phyloP scores from a whole-genome alignment of 169 alveolate species.

The Eimeria zaria region DNA sequence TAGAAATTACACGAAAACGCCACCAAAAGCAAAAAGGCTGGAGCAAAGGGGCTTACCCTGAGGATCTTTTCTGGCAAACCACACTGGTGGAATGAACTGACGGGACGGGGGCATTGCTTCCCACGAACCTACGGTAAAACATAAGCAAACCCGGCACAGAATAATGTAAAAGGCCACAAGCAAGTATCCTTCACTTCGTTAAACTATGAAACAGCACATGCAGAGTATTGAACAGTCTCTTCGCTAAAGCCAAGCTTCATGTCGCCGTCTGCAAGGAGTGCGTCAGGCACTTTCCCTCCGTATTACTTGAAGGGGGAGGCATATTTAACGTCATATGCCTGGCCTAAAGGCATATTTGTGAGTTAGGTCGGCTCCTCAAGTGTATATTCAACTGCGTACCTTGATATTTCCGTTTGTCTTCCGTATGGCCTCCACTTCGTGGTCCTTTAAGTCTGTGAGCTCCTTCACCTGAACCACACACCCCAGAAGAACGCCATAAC shows the following conservation, averaged over 20 bases:
- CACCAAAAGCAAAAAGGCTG: neutral
- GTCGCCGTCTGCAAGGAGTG: neutral
- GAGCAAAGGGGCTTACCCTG: conserved; percentile 85
- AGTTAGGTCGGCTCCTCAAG: neutral
- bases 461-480: conserved; percentile 87
- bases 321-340: neutral
- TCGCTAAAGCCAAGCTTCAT: neutral
- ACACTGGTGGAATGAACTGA: conserved; percentile 98
- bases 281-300: neutral
- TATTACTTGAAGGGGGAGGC: neutral
- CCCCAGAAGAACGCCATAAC: neutral
- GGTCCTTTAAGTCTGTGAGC: conserved; percentile 93
- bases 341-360: neutral
- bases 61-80: conserved; percentile 98
- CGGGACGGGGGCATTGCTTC: conserved; percentile 97
- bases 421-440: conserved; percentile 95
- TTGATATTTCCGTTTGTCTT: conserved; percentile 94
- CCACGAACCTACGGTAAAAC: conserved; percentile 91
- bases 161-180: neutral
- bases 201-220: neutral
- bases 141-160: too few species aligned
- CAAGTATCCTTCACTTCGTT: neutral
- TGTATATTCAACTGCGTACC: conserved; percentile 84
- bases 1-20: neutral
- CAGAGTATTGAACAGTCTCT: neutral